Evolutionary conservation across 768 basidiomycete genomes (phyloP), one percentile per base, ranked within the genome.

Genomic region (Grammothele lineata): DNA sequence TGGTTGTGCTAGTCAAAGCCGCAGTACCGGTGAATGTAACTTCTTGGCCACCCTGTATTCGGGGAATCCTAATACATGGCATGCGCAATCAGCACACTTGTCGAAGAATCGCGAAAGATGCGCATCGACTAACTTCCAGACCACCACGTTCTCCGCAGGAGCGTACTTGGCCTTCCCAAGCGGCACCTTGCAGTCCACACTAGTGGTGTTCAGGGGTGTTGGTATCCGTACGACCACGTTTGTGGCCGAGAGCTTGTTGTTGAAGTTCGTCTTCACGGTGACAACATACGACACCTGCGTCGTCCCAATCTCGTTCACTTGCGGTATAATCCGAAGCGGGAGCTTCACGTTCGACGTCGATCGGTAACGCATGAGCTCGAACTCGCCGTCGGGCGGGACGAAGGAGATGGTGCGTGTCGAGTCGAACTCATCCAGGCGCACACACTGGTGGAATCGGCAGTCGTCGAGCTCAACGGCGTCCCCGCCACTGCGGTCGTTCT

Each of bases 361-460:
- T 21, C 96, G 92, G 61, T 99, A 99, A 92, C 82, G 78, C 96
- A 99, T 98, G 32, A 99, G 74, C 66, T 99, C 96, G 57, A 99
- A 99, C 65, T 99, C 96, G 22, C 96, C 96, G 60, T 99, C 96
- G 3, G 96, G 96, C 1, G 96, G 96, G 27, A 98, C 85, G 67
- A 98, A 98, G 59, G 87, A 93, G 67, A 99, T 98, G 1, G 91
- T 92, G 36, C 96, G 78, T 45, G 81, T 85, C 5, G 90, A 84
- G 63, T 98, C 94, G 60, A 98, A 99, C 66, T 94, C 93, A 53
- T 90, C 85, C 35, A 99, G 70, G 48, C 93, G 80, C 19, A 99
- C 96, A 63, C 96, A 99, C 66, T 99, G 96, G 58, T 99, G 96
- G 75, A 98, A 98, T 47, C 90, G 88, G 66, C 95, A 98, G 63